These are phyloP conservation scores for Solanum pennellii DNA, from an alignment of 257 asterid genomes.

Conservation along the genomic window DNA sequence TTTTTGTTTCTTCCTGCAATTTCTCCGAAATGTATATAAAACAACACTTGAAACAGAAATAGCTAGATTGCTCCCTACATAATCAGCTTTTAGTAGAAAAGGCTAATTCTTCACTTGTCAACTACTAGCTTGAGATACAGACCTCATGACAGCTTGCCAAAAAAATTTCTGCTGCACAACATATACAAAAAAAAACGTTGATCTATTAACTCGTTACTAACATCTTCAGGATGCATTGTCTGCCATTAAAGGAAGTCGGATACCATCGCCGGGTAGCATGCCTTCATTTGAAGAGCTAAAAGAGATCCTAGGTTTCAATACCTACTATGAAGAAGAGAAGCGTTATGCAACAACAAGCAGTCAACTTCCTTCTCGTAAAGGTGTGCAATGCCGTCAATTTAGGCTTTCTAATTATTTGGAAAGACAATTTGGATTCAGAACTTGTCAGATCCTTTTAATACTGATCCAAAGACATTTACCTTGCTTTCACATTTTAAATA, in stretches of 20 bases:
- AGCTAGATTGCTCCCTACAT: neutral
- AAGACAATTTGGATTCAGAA: neutral
- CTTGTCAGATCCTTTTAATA: neutral
- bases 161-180: neutral
- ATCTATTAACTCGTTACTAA: neutral
- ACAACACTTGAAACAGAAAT: neutral
- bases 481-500: constrained; percentile 11
- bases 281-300: constrained; percentile 88
- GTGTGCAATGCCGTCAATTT: constrained; percentile 18
- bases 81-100: neutral
- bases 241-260: constrained; percentile 85
- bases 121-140: neutral
- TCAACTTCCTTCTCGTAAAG: constrained; percentile 30
- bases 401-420: neutral
- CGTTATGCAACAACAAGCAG: constrained; percentile 31
- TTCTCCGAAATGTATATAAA: neutral
- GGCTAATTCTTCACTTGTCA: neutral
- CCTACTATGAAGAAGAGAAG: constrained; percentile 72
- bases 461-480: neutral
- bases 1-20: neutral
- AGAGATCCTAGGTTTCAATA: constrained; percentile 71
- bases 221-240: constrained; percentile 60
- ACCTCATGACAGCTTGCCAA: neutral
- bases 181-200: neutral
- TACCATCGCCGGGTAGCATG: constrained; percentile 92